These are phyloP conservation scores for Herpotrichia juniperi DNA, from an alignment of 2,329 filamentous ascomycete species.

Conservation along the genomic window DNA sequence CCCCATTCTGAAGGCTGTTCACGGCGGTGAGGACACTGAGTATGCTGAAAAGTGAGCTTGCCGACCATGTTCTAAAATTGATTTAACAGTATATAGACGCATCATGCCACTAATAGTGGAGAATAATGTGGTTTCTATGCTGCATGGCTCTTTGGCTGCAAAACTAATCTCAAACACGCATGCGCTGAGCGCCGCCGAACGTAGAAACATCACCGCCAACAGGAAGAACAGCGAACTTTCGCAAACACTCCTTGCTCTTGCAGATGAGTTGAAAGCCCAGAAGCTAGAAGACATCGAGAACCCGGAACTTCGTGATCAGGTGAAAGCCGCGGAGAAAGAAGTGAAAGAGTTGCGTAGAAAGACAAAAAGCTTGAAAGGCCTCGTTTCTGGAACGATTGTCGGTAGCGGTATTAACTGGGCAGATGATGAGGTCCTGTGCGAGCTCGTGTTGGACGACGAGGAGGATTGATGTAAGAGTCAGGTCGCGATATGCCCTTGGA, in stretches of 20 bases:
- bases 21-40: conserved; percentile 68
- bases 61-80: not conserved
- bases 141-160: conserved; percentile 65
- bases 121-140: conserved; percentile 70
- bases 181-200: conserved; percentile 63
- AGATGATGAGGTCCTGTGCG: conserved; percentile 68
- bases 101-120: conserved; percentile 70
- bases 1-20: conserved; percentile 78
- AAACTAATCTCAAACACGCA: conserved; percentile 59
- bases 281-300: conserved; percentile 62
- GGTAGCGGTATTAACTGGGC: conserved; percentile 87
- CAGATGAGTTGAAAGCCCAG: conserved; percentile 60
- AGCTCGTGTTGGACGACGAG: conserved; percentile 73
- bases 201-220: conserved; percentile 62
- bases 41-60: conserved; percentile 69
- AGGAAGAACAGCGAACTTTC: conserved; percentile 69
- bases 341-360: conserved; percentile 67
- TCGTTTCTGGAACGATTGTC: conserved; percentile 77
- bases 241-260: conserved; percentile 66
- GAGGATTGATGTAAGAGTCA: conserved; percentile 40
- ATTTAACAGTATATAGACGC: conserved; percentile 55
- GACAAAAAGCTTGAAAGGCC: conserved; percentile 78
- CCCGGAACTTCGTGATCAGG: conserved; percentile 58
- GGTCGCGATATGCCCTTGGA: too few species aligned
- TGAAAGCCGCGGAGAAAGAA: conserved; percentile 64